A percentile compares a stretch with the other conserved stretches of the same genome.
Evolutionary conservation across 371 early-diverging fungal species (phyloP).

Genomic region (Lichtheimia hyalospora): DNA sequence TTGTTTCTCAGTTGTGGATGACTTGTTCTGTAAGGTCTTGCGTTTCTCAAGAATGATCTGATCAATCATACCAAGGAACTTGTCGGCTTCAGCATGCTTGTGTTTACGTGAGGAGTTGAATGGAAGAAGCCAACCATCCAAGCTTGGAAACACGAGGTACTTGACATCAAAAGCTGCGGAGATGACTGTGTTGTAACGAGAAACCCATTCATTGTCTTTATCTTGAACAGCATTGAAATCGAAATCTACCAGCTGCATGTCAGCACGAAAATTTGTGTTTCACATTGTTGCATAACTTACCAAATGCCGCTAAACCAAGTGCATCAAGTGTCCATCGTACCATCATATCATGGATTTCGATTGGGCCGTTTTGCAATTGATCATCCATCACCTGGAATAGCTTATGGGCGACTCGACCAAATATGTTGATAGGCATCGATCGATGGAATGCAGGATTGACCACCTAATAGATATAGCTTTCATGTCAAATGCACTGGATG

Average conservation of each 20-base stretch:
- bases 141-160: conserved; percentile 43
- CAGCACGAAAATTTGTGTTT: no score
- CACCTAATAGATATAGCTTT: conserved; percentile 26
- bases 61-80: conserved; percentile 4
- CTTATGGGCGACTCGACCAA: conserved; percentile 18
- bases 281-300: neutral
- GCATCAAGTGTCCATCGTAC: conserved; percentile 35
- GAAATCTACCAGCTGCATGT: neutral
- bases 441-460: conserved; percentile 42
- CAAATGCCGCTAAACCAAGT: conserved; percentile 37
- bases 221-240: conserved; percentile 13
- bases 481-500: neutral
- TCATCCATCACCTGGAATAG: conserved; percentile 24
- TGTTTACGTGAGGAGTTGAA: no score
- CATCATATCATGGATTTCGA: conserved; percentile 10
- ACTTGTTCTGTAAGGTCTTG: neutral
- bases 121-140: conserved; percentile 20
- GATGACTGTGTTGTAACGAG: conserved; percentile 13
- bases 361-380: neutral
- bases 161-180: conserved; percentile 21
- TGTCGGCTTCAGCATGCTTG: neutral
- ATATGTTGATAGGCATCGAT: conserved; percentile 29
- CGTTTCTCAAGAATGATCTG: neutral
- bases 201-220: conserved; percentile 9
- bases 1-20: conserved; percentile 11